Conservation (phyloP, 1,284 basidiomycete species). For the Puccinia novopanici region DNA sequence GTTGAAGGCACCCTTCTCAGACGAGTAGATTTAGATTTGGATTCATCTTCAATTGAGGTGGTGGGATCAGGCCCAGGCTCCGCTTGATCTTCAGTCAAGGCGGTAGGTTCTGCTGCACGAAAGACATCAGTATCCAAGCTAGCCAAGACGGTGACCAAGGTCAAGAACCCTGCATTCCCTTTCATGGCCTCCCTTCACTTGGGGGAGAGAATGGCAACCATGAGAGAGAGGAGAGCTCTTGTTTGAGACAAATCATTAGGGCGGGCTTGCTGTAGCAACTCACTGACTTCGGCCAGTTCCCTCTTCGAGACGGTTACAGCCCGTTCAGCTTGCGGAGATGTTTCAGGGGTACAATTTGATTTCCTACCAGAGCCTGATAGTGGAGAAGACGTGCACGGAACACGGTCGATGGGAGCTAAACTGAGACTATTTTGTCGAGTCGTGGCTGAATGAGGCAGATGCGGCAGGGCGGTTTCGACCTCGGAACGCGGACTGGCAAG, state of each 20-base stretch:
- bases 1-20: slow-evolving; percentile 1
- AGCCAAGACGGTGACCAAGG: slow-evolving; percentile 46
- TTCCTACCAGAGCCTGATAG: slow-evolving; percentile 7
- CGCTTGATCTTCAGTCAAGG: background rate
- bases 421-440: slow-evolving; percentile 20
- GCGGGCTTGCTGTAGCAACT: slow-evolving; percentile 43
- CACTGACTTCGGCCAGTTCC: slow-evolving; percentile 41
- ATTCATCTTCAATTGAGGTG: background rate
- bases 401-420: slow-evolving; percentile 19
- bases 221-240: slow-evolving; percentile 41
- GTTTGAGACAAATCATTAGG: slow-evolving; percentile 49
- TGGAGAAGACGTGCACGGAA: slow-evolving; percentile 21
- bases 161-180: slow-evolving; percentile 50
- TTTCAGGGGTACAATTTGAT: slow-evolving; percentile 6
- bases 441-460: background rate
- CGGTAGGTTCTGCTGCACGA: slow-evolving; percentile 14
- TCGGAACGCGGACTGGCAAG: slow-evolving; percentile 41
- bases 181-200: slow-evolving; percentile 44
- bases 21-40: background rate
- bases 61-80: background rate
- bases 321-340: slow-evolving; percentile 35
- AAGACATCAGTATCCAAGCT: slow-evolving; percentile 27
- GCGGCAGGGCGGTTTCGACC: slow-evolving; percentile 10
- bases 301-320: slow-evolving; percentile 32
- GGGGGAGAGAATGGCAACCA: slow-evolving; percentile 45